Conservation (phyloP, 148 eudicot genomes). For the Rhododendron vialii region DNA sequence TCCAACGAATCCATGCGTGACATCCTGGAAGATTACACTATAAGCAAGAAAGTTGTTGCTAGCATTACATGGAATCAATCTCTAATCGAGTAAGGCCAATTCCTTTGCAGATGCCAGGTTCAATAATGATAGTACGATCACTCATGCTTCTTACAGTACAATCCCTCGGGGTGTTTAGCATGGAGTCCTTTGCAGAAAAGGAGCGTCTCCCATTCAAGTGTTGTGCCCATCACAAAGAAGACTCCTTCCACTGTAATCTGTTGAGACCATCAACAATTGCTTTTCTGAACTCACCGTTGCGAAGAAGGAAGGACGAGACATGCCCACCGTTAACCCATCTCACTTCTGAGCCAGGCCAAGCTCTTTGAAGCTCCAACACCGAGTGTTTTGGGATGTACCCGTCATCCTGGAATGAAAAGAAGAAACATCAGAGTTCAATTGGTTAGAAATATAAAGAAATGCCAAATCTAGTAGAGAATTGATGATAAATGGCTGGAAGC, state of each 20-base stretch:
- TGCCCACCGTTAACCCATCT: conserved; percentile 98
- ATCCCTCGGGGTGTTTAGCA: not conserved
- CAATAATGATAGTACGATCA: not conserved
- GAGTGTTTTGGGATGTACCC: conserved; percentile 97
- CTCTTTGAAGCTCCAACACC: conserved; percentile 84
- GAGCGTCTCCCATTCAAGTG: not conserved
- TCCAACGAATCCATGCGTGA: not conserved
- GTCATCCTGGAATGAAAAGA: conserved; percentile 61
- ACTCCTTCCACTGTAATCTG: conserved; percentile 75
- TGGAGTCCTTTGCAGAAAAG: not conserved
- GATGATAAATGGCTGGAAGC: not conserved
- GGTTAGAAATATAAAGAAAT: not conserved
- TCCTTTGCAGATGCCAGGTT: not conserved
- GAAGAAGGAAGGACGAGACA: conserved; percentile 89
- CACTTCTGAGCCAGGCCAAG: conserved; percentile 99
- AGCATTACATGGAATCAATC: not conserved
- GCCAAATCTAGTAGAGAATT: not conserved
- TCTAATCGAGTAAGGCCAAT: not conserved
- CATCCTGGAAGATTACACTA: not conserved
- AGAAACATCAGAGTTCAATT: not conserved
- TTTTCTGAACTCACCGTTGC: conserved; percentile 69
- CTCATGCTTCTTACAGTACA: not conserved
- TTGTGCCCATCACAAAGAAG: conserved; percentile 34
- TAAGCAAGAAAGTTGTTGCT: not conserved
- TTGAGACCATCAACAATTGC: conserved; percentile 85